Conservation (phyloP, 2,329 filamentous ascomycete species). For the Lachnellula suecica region DNA sequence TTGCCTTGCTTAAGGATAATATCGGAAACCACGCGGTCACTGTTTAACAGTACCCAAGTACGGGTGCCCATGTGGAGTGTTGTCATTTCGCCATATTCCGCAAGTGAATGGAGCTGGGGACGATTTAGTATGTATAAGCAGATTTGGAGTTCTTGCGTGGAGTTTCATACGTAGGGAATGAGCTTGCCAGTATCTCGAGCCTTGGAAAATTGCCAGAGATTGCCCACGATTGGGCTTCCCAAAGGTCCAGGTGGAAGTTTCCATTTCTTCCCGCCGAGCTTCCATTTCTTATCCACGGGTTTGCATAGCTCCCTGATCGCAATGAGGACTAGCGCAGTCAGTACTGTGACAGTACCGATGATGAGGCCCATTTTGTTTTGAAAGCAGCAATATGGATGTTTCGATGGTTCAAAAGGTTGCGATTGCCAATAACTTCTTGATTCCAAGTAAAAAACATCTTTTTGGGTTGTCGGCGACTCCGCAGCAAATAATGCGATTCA, state of each 20-base stretch:
- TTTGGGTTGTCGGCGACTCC: too few species aligned
- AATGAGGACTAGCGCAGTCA: background rate
- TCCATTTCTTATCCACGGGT: background rate
- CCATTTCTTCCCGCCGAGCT: background rate
- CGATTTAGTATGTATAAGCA: background rate
- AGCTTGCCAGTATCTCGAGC: background rate
- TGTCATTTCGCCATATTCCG: conserved; percentile 21
- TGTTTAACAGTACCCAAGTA: conserved; percentile 38
- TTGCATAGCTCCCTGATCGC: background rate
- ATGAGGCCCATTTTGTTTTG: background rate
- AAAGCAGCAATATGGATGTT: too few species aligned
- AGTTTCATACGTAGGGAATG: background rate
- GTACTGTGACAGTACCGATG: background rate
- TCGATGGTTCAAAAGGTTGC: too few species aligned
- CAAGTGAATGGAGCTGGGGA: background rate
- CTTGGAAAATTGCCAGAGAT: background rate
- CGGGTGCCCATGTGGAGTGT: conserved; percentile 25
- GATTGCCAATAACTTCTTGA: too few species aligned
- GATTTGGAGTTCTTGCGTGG: background rate
- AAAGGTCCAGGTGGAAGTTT: background rate
- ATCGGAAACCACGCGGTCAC: conserved; percentile 32
- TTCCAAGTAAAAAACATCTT: too few species aligned
- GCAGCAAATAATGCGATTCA: too few species aligned
- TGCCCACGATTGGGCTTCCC: background rate
- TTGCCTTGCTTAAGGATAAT: conserved; percentile 34